Evolutionary conservation across 306 rosid species (phyloP), one percentile per base, ranked within the genome.

Genomic region (Begonia loranthoides): DNA sequence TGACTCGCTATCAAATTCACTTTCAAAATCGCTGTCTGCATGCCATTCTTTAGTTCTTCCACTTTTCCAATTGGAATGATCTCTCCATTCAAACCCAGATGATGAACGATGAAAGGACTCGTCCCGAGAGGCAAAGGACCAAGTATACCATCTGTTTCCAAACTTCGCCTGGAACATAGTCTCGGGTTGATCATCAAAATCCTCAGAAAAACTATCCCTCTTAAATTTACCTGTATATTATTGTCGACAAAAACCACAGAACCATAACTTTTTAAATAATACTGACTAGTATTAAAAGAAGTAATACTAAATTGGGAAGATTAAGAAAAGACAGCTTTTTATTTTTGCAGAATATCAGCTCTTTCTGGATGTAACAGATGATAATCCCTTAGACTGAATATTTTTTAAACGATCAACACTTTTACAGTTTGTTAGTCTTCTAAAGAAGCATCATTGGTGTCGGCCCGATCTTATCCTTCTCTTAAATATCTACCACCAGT

Each of bases 21-120:
- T 33, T 28, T 79, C 95, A 56, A 28, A 28, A 28, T 28, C 36
- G 36, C 94, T 79, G 49, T 16, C 71, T 10, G 51, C 63, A 39
- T 41, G 76, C 87, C 87, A 78, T 44, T 70, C 60, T 39, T 54
- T 52, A 60, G 41, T 28, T 58, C 59, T 63, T 57, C 28, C 69
- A 53, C 66, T 58, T 66, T 76, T 54, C 81, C 75, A 49, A 53
- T 62, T 68, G 43, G 78, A 59, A 55, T 73, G 28, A 36, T 74
- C 79, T 54, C 69, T 73, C 90, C 93, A 78, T 60, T 82, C 85
- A 52, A 86, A 85, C 49, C 80, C 78, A 17, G 58, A 70, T 48
- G 79, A 46, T 24, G 88, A 59, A 41, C 58, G 54, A 46, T 54
- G 66, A 51, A 59, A 72, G 52, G 70, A 49, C 17, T 72, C 63